Conservation (phyloP, 805 yeast species). For the Candida mattraensis region DNA sequence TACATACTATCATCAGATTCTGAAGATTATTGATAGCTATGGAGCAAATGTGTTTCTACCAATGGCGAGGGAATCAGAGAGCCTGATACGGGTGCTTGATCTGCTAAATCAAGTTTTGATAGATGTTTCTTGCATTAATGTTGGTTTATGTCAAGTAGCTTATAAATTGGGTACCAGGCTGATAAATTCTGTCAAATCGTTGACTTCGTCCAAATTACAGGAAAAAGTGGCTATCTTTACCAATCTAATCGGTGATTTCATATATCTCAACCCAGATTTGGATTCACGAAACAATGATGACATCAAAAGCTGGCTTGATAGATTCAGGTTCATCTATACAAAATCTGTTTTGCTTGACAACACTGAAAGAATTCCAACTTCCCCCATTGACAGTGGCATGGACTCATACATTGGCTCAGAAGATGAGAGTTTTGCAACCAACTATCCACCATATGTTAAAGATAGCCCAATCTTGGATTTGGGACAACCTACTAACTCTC, state of each 20-base stretch:
- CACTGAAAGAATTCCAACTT: too few relatives aligned
- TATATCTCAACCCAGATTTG: constrained; percentile 32
- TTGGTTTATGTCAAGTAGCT: constrained; percentile 37
- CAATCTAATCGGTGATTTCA: constrained; percentile 43
- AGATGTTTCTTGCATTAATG: constrained; percentile 41
- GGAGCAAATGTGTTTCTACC: constrained; percentile 15
- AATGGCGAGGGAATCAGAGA: constrained; percentile 26
- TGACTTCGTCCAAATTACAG: constrained; percentile 43
- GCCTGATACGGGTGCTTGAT: constrained; percentile 35
- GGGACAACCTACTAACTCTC: too few relatives aligned
- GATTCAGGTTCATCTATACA: too few relatives aligned
- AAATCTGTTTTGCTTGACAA: too few relatives aligned
- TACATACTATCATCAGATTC: constrained; percentile 16
- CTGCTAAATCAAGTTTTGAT: constrained; percentile 47
- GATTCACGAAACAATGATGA: constrained; percentile 15
- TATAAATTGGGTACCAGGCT: constrained; percentile 40
- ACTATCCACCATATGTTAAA: too few relatives aligned
- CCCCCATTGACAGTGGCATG: too few relatives aligned
- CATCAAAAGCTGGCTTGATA: constrained; percentile 5
- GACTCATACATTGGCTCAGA: too few relatives aligned
- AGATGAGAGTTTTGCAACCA: too few relatives aligned
- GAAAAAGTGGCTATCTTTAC: constrained; percentile 46
- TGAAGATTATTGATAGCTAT: constrained; percentile 16
- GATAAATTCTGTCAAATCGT: constrained; percentile 35
- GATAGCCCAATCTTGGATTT: too few relatives aligned